Conservation (phyloP, 257 asterid genomes). For the Penstemon barbatus region DNA sequence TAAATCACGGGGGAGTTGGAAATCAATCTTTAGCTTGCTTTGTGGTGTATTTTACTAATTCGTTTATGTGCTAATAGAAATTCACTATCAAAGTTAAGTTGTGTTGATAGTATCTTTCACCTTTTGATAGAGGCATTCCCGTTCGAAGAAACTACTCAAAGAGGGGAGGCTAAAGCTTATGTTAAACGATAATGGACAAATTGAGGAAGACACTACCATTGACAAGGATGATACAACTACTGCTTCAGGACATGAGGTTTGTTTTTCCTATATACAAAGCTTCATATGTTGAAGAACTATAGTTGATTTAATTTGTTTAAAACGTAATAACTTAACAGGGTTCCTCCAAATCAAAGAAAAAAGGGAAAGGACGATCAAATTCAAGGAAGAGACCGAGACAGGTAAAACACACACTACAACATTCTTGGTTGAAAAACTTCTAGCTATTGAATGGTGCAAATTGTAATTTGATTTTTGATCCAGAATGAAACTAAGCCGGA, state of each 20-base stretch:
- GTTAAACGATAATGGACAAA: conserved; percentile 57
- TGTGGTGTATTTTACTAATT: neutral
- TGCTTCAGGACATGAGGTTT: conserved; percentile 45
- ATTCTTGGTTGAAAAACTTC: neutral
- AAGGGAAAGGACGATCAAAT: conserved; percentile 45
- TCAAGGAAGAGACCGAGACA: conserved; percentile 42
- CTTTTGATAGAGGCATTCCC: conserved; percentile 75
- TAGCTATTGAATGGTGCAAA: neutral
- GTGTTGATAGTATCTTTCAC: conserved; percentile 18
- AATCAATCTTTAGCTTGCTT: neutral
- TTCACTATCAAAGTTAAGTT: no score
- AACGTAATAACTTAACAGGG: conserved; percentile 30
- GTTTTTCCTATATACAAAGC: conserved; percentile 26
- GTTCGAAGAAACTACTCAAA: conserved; percentile 69
- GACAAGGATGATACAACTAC: conserved; percentile 30
- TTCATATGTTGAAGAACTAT: conserved; percentile 8
- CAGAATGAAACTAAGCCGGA: conserved; percentile 37
- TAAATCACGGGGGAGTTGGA: neutral
- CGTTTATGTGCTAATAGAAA: no score
- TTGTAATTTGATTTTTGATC: conserved; percentile 23
- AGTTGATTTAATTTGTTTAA: conserved; percentile 5
- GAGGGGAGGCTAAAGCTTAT: conserved; percentile 92
- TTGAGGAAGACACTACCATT: conserved; percentile 50
- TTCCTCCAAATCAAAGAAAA: conserved; percentile 37
- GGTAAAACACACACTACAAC: conserved; percentile 39